A percentile compares a stretch with the other conserved stretches of the same genome.
These are phyloP conservation scores for Leucocoprinus sp. DNA, from an alignment of 768 basidiomycete genomes.

Conservation along the genomic window DNA sequence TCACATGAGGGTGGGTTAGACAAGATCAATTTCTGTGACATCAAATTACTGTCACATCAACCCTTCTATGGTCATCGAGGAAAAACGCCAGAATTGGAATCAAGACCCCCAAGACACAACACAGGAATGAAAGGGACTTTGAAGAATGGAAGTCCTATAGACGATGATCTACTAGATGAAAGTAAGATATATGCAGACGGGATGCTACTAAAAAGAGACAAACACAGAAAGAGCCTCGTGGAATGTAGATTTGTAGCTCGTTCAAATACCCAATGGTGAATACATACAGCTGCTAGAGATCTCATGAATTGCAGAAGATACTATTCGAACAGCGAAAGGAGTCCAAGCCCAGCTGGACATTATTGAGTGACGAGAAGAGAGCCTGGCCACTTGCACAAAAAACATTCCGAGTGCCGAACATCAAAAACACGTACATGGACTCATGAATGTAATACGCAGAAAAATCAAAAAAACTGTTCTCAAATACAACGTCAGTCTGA, in stretches of 20 bases:
- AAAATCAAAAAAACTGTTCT: slow-evolving; percentile 79
- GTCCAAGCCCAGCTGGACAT: slow-evolving; percentile 65
- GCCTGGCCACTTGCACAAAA: slow-evolving; percentile 72
- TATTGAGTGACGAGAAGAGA: slow-evolving; percentile 65
- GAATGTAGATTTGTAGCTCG: slow-evolving; percentile 26
- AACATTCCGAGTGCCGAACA: slow-evolving; percentile 63
- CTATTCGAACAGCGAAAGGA: slow-evolving; percentile 64
- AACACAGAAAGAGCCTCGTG: slow-evolving; percentile 47
- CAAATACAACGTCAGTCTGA: slow-evolving; percentile 88
- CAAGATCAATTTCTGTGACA: no score
- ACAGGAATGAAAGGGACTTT: slow-evolving; percentile 23
- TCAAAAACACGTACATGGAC: slow-evolving; percentile 59
- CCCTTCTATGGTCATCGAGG: no score
- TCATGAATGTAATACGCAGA: slow-evolving; percentile 73
- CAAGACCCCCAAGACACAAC: no score
- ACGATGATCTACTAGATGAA: no score
- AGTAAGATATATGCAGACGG: slow-evolving; percentile 24
- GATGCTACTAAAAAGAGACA: slow-evolving; percentile 14
- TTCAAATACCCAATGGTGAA: slow-evolving; percentile 2
- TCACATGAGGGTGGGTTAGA: slow-evolving; percentile 8
- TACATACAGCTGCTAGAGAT: slow-evolving; percentile 48
- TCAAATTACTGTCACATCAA: no score
- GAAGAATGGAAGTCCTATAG: slow-evolving; percentile 19
- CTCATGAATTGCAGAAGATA: slow-evolving; percentile 62
- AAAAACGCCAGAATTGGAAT: no score